Percentiles rank a stretch among this genome's conserved stretches.
Conservation (phyloP, 2,329 filamentous ascomycete genomes). For the Aspergillus pseudotamarii region DNA sequence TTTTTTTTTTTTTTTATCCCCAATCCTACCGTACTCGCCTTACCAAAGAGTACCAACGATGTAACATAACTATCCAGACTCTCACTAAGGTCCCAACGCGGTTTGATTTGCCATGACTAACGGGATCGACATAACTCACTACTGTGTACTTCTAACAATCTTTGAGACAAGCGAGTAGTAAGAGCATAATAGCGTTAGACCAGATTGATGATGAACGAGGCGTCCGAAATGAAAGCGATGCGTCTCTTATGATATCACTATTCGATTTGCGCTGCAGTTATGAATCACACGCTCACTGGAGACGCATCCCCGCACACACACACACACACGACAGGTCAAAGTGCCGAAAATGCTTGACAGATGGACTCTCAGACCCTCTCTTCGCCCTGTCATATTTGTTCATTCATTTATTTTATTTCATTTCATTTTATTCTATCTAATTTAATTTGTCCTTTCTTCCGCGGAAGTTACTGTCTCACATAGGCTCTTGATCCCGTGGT, state of each 20-base stretch:
- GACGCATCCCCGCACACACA: conserved; percentile 9
- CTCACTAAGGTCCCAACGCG: not conserved
- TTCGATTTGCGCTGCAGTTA: not conserved
- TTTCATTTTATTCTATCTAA: not conserved
- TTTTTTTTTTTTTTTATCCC: not conserved
- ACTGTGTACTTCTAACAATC: not conserved
- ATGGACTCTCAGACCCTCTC: conserved; percentile 1
- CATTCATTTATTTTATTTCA: not conserved
- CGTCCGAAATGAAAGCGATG: not conserved
- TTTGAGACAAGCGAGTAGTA: not conserved
- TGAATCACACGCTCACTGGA: conserved; percentile 1
- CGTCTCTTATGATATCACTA: conserved; percentile 11
- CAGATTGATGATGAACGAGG: not conserved
- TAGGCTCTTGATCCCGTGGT: not conserved
- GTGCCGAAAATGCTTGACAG: not conserved
- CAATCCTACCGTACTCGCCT: not conserved
- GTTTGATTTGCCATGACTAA: not conserved
- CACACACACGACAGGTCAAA: conserved; percentile 6
- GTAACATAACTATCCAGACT: not conserved
- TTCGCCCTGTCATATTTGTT: not conserved
- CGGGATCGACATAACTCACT: not conserved
- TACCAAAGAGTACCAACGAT: not conserved
- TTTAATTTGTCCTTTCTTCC: not conserved
- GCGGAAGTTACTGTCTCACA: not conserved
- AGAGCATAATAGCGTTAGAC: not conserved